These are phyloP conservation scores for Dioszegia crocea DNA, from an alignment of 768 basidiomycete species.

Conservation along the genomic window DNA sequence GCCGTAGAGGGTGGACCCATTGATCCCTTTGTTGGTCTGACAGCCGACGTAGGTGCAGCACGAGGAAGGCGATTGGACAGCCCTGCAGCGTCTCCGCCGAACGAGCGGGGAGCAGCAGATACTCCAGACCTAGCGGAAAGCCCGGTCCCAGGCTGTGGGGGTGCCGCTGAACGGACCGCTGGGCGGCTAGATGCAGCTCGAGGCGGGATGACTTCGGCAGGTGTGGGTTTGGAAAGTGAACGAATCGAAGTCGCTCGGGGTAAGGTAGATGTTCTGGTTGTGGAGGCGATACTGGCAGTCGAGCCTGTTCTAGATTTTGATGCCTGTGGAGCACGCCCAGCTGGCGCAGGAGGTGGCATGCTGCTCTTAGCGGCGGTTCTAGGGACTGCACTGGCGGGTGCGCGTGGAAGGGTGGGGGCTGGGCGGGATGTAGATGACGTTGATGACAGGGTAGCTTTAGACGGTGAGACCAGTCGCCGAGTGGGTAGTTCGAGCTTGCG, in stretches of 20 bases:
- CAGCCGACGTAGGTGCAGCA: background rate
- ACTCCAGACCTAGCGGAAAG: background rate
- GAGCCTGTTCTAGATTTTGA: background rate
- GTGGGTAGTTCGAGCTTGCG: background rate
- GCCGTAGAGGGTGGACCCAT: background rate
- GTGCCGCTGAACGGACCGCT: background rate
- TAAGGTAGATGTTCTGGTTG: background rate
- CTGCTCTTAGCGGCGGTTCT: background rate
- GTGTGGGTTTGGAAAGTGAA: background rate
- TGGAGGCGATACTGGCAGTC: background rate
- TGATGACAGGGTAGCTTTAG: background rate
- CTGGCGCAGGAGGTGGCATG: background rate
- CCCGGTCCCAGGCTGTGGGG: background rate
- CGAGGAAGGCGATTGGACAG: background rate
- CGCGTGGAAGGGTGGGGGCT: background rate
- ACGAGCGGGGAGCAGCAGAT: background rate
- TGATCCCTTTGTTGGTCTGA: background rate
- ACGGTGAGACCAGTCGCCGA: background rate
- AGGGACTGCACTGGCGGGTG: background rate
- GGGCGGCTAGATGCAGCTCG: background rate
- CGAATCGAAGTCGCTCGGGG: background rate
- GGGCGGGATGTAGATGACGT: background rate
- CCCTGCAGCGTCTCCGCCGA: background rate
- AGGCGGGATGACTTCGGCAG: background rate
- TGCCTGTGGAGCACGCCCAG: background rate